Percentiles rank a stretch among this genome's conserved stretches.
These are phyloP conservation scores for Melanopsichium pennsylvanicum DNA, from an alignment of 1,284 basidiomycete genomes.

Conservation along the genomic window DNA sequence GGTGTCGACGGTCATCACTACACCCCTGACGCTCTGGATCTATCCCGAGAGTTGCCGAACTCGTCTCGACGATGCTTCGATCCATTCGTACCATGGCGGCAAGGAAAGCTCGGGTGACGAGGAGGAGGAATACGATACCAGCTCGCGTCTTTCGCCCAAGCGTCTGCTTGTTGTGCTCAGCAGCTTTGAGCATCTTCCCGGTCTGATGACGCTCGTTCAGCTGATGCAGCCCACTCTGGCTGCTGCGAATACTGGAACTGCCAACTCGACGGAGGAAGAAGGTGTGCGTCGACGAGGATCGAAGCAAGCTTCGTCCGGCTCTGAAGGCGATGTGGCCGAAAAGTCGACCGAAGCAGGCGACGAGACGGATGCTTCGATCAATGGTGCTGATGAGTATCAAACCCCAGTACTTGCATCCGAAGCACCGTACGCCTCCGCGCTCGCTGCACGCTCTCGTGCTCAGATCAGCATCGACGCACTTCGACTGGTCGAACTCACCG, in stretches of 20 bases:
- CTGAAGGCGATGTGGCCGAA: constrained; percentile 22
- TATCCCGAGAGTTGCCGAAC: constrained; percentile 72
- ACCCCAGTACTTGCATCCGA: constrained; percentile 41
- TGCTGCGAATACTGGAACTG: constrained; percentile 12
- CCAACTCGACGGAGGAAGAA: constrained; percentile 1
- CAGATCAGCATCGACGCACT: constrained; percentile 54
- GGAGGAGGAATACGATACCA: constrained; percentile 22
- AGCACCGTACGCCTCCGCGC: constrained; percentile 26
- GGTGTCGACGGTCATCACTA: constrained; percentile 85
- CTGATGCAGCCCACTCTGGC: constrained; percentile 67
- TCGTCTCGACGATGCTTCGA: constrained; percentile 29
- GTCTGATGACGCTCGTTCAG: constrained; percentile 70
- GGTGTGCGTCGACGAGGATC: constrained; percentile 29
- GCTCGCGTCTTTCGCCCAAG: constrained; percentile 34
- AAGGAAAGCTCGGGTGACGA: constrained; percentile 21
- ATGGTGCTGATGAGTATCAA: constrained; percentile 28
- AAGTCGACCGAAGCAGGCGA: constrained; percentile 21
- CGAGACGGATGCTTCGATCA: constrained; percentile 27
- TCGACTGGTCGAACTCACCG: constrained; percentile 74
- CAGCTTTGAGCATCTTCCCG: constrained; percentile 81
- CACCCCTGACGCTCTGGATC: constrained; percentile 78
- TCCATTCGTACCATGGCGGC: constrained; percentile 30
- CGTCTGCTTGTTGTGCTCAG: constrained; percentile 87
- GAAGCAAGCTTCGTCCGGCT: constrained; percentile 14
- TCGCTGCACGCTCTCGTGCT: constrained; percentile 21